These are phyloP conservation scores for Shiraia bambusicola DNA, from an alignment of 2,329 filamentous ascomycete genomes.

Conservation along the genomic window DNA sequence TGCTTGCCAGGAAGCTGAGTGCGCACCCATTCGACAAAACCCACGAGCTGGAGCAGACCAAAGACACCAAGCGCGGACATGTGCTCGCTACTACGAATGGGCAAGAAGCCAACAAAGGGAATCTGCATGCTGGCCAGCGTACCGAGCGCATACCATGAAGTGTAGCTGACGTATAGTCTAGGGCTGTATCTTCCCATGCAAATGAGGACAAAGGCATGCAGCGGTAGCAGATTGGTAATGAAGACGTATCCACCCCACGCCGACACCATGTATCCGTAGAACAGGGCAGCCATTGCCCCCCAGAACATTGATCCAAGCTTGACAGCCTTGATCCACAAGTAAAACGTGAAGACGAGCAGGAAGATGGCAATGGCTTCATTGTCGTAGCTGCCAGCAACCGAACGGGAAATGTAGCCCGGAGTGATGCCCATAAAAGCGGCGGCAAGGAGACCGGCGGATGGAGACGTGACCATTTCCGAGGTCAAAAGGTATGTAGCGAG, in stretches of 20 bases:
- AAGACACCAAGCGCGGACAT: conserved; percentile 97
- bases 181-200: conserved; percentile 97
- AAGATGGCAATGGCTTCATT: conserved; percentile 99
- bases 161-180: conserved; percentile 92
- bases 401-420: conserved; percentile 96
- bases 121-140: conserved; percentile 99
- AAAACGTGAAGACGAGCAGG: conserved; percentile 97
- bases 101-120: conserved; percentile 96
- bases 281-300: conserved; percentile 90
- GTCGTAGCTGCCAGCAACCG: conserved; percentile 96
- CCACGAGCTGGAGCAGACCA: conserved; percentile 89
- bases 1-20: conserved; percentile 88
- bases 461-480: conserved; percentile 93
- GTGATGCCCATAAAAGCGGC: conserved; percentile 97
- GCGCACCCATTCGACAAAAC: conserved; percentile 86
- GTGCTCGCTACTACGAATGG: conserved; percentile 95
- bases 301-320: conserved; percentile 96
- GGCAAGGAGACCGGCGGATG: conserved; percentile 90
- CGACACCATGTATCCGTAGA: conserved; percentile 99
- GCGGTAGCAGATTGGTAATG: conserved; percentile 94
- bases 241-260: conserved; percentile 99
- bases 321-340: conserved; percentile 96
- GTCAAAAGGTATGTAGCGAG: conserved; percentile 93
- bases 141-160: conserved; percentile 95
- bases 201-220: conserved; percentile 91